These are phyloP conservation scores for Myrica gale DNA, from an alignment of 306 rosid species.

Conservation along the genomic window DNA sequence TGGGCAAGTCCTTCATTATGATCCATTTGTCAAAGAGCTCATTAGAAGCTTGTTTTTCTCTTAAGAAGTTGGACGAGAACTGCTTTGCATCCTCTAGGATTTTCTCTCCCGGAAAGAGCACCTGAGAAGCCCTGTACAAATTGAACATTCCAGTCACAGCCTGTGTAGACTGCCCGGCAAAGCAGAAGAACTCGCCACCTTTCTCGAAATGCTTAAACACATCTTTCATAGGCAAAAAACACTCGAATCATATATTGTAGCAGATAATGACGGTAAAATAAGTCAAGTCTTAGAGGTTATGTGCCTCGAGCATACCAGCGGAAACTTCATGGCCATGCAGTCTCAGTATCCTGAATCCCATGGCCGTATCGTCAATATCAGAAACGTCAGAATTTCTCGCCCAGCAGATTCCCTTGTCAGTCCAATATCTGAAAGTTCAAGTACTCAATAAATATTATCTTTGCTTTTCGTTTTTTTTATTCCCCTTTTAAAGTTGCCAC, in stretches of 20 bases:
- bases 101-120: constrained; percentile 64
- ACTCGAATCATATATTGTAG: neutral
- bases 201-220: constrained; percentile 77
- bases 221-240: constrained; percentile 35
- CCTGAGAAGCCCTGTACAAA: constrained; percentile 64
- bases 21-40: constrained; percentile 87
- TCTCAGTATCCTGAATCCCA: constrained; percentile 79
- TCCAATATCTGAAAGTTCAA: constrained; percentile 55
- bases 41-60: constrained; percentile 53
- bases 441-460: neutral
- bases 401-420: constrained; percentile 78
- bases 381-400: constrained; percentile 69
- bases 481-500: no score
- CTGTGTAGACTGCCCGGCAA: constrained; percentile 65
- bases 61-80: constrained; percentile 55
- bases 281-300: neutral
- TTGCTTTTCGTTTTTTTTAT: no score
- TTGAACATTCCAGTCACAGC: constrained; percentile 89
- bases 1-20: constrained; percentile 68
- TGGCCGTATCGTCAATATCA: constrained; percentile 83
- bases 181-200: constrained; percentile 70
- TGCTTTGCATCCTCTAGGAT: constrained; percentile 63
- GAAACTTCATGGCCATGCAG: constrained; percentile 66
- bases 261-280: neutral
- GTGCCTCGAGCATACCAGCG: constrained; percentile 37